phyloP scores from a whole-genome alignment of 495 filamentous ascomycete genomes.

The Terfezia boudieri region DNA sequence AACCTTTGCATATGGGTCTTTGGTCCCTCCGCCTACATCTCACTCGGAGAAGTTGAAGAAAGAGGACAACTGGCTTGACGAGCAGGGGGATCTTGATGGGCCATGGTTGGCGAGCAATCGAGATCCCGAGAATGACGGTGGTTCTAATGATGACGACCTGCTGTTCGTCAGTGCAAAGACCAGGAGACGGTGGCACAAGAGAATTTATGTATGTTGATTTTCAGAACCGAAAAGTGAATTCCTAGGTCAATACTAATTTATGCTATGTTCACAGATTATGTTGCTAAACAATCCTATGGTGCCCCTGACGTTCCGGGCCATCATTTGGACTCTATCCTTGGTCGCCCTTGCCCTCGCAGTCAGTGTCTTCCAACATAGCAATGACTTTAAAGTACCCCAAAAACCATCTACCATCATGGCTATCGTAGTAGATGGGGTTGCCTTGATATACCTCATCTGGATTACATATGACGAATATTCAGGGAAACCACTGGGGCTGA shows the following conservation, averaged over 20 bases:
- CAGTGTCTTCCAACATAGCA: slow-evolving; percentile 44
- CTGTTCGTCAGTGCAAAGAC: slow-evolving; percentile 13
- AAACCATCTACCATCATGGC: slow-evolving; percentile 65
- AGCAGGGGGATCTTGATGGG: slow-evolving; percentile 18
- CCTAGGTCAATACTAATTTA: not conserved
- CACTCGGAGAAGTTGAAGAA: slow-evolving; percentile 27
- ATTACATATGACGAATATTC: slow-evolving; percentile 96
- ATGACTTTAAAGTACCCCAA: slow-evolving; percentile 18
- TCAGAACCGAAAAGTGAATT: not conserved
- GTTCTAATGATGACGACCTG: slow-evolving; percentile 8
- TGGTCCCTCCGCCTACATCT: slow-evolving; percentile 27
- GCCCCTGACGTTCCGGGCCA: slow-evolving; percentile 60
- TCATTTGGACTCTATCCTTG: slow-evolving; percentile 60
- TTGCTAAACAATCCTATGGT: slow-evolving; percentile 65
- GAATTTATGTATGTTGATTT: slow-evolving; percentile 23
- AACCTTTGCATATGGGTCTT: slow-evolving; percentile 32
- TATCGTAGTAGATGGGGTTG: slow-evolving; percentile 70
- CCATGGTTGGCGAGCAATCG: slow-evolving; percentile 34
- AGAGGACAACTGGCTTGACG: slow-evolving; percentile 30
- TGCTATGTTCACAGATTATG: slow-evolving; percentile 23
- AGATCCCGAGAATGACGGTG: slow-evolving; percentile 27
- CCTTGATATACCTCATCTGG: slow-evolving; percentile 71
- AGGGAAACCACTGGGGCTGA: slow-evolving; percentile 71
- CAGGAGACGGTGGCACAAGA: slow-evolving; percentile 33
- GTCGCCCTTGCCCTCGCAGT: slow-evolving; percentile 60